phyloP scores from a whole-genome alignment of 305 asterid genomes.

The Caryopteris hybrid region DNA sequence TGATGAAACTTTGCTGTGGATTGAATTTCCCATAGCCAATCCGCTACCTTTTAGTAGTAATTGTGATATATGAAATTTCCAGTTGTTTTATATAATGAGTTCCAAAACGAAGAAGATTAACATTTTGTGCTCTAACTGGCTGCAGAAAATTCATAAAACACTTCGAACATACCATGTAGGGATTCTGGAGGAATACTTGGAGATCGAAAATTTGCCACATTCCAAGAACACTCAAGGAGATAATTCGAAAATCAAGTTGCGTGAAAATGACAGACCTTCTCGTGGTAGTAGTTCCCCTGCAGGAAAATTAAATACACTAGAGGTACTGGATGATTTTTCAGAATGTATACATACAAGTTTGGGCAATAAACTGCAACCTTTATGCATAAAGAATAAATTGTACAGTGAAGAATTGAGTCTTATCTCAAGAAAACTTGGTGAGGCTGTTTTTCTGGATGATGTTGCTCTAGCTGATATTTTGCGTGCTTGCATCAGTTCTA shows the following conservation, averaged over 20 bases:
- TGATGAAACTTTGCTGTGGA: slow-evolving; percentile 16
- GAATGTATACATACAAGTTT: slow-evolving; percentile 22
- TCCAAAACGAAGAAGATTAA: not conserved
- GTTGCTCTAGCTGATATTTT: slow-evolving; percentile 41
- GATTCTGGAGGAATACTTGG: slow-evolving; percentile 23
- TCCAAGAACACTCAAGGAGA: slow-evolving; percentile 34
- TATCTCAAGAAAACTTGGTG: slow-evolving; percentile 35
- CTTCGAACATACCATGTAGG: slow-evolving; percentile 20
- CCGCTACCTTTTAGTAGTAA: slow-evolving; percentile 27
- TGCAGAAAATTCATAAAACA: slow-evolving; percentile 6
- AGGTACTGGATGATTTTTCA: slow-evolving; percentile 28
- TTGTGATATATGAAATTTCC: slow-evolving; percentile 17
- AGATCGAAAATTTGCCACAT: slow-evolving; percentile 19
- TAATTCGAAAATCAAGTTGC: slow-evolving; percentile 27
- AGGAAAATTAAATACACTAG: slow-evolving; percentile 33
- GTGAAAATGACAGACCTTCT: slow-evolving; percentile 9
- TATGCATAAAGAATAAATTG: slow-evolving; percentile 24
- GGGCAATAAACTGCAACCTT: slow-evolving; percentile 30
- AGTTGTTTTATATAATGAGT: slow-evolving; percentile 3
- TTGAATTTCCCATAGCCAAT: slow-evolving; percentile 3
- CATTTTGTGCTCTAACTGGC: not conserved
- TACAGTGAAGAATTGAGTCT: slow-evolving; percentile 26
- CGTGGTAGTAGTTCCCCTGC: slow-evolving; percentile 27
- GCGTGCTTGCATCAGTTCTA: slow-evolving; percentile 42
- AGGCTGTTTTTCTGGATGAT: slow-evolving; percentile 36